Evolutionary conservation across 2,329 filamentous ascomycete genomes (phyloP), one percentile per base, ranked within the genome.

Genomic region (Calonectria honghensis): DNA sequence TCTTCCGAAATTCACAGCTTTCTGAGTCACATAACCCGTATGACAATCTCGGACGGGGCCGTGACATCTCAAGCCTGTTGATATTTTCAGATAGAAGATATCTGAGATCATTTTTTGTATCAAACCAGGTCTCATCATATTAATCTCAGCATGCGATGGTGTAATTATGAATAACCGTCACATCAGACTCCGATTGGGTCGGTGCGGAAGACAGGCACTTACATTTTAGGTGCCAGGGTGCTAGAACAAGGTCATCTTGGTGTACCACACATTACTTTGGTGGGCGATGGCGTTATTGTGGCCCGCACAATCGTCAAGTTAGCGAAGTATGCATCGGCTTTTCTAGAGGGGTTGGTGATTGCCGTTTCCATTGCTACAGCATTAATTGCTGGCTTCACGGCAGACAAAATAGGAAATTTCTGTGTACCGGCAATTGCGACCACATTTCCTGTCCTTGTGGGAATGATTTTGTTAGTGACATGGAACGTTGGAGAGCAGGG

Each of bases 401-500:
- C 84, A 0, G 85, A 87, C 73, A 78, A 77, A 54, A 74, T 80
- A 1, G 81, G 82, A 1, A 81, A 81, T 50, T 86, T 85, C 72
- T 86, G 85, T 81, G 65, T 85, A 9, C 82, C 84, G 1, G 79
- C 80, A 7, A 69, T 84, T 7, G 73, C 75, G 9, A 81, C 83
- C 0, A 84, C 82, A 6, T 75, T 85, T 1, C 84, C 84, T 0
- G 83, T 85, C 2, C 73, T 86, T 1, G 71, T 84, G 3, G 82
- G 82, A 5, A 79, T 81, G n/a, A 75, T 80, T 10, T 61, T 86
- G 16, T 79, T 87, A 0, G 83, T 84, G 10, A 80, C 77, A 2
- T 87, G 84, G 81, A 71, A 86, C 45, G 79, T 87, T 27, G 85
- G 84, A 1, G 84, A 86, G 74, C 77, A 77, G 9, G 84, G 84